phyloP scores from a whole-genome alignment of 352 stramenopile genomes.

The Phytophthora podocarpi region DNA sequence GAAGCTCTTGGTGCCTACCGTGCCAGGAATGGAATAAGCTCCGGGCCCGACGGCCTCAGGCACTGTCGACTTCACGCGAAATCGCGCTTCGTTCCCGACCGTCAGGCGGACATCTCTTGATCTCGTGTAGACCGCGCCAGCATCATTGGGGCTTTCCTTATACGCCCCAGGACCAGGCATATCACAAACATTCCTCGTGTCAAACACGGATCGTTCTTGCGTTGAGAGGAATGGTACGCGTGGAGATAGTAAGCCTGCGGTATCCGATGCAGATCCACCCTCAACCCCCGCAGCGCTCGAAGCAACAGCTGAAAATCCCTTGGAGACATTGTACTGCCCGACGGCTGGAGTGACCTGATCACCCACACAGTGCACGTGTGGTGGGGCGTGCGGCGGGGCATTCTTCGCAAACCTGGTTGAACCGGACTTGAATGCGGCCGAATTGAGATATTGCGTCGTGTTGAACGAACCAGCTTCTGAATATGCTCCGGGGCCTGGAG shows the following conservation, averaged over 20 bases:
- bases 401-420: constrained; percentile 56
- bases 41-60: constrained; percentile 53
- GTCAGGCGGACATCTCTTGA: constrained; percentile 45
- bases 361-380: constrained; percentile 59
- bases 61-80: constrained; percentile 57
- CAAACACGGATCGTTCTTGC: constrained; percentile 47
- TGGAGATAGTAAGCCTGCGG: constrained; percentile 12
- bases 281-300: neutral
- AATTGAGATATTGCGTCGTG: constrained; percentile 42
- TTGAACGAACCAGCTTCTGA: constrained; percentile 40
- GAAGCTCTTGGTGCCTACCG: constrained; percentile 68
- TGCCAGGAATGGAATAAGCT: constrained; percentile 57
- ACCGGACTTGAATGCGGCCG: constrained; percentile 63
- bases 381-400: constrained; percentile 45
- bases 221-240: constrained; percentile 50
- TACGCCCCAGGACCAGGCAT: constrained; percentile 61
- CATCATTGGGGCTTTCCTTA: constrained; percentile 14
- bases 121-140: constrained; percentile 31
- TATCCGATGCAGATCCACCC: constrained; percentile 9
- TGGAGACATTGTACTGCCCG: constrained; percentile 57
- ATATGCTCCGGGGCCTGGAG: constrained; percentile 68
- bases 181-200: constrained; percentile 44
- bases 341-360: constrained; percentile 47
- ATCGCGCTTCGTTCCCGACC: constrained; percentile 54
- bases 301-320: constrained; percentile 21